Conservation (phyloP, 2,329 filamentous ascomycete genomes). For the Aspergillus sp. region DNA sequence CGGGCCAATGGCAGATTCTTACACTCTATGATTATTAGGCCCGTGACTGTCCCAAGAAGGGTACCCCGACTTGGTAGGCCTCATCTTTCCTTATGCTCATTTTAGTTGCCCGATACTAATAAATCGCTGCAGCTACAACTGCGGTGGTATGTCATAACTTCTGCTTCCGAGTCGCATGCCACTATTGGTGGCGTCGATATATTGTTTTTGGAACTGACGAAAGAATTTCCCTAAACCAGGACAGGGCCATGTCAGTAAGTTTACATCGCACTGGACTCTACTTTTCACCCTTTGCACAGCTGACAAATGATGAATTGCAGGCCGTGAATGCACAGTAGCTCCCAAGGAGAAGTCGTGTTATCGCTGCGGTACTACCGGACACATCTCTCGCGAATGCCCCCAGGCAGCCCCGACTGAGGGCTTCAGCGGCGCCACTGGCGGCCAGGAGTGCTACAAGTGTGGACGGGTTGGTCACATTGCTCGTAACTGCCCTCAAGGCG, state of each 20-base stretch:
- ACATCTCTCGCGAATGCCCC: conserved; percentile 81
- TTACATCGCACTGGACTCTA: neutral
- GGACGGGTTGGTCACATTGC: conserved; percentile 96
- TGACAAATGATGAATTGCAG: conserved; percentile 41
- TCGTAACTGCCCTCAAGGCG: conserved; percentile 57
- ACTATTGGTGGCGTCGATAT: neutral
- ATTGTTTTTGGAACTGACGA: conserved; percentile 14
- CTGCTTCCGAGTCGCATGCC: neutral
- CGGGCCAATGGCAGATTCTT: neutral
- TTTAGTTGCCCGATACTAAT: conserved; percentile 9
- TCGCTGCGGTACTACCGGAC: conserved; percentile 70
- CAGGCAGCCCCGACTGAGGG: conserved; percentile 46
- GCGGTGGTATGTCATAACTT: conserved; percentile 61
- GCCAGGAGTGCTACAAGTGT: conserved; percentile 95
- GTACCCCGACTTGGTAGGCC: conserved; percentile 75
- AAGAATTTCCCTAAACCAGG: conserved; percentile 35
- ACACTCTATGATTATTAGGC: conserved; percentile 53
- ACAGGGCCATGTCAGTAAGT: conserved; percentile 76
- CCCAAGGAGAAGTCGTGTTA: conserved; percentile 79
- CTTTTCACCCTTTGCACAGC: neutral
- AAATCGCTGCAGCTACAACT: conserved; percentile 66
- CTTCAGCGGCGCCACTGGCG: conserved; percentile 47
- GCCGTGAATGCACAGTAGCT: conserved; percentile 86
- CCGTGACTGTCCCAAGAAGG: conserved; percentile 82
- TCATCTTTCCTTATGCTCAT: conserved; percentile 4